These are phyloP conservation scores for Astrothelium subdiscretum DNA, from an alignment of 495 filamentous ascomycete genomes.

Conservation along the genomic window DNA sequence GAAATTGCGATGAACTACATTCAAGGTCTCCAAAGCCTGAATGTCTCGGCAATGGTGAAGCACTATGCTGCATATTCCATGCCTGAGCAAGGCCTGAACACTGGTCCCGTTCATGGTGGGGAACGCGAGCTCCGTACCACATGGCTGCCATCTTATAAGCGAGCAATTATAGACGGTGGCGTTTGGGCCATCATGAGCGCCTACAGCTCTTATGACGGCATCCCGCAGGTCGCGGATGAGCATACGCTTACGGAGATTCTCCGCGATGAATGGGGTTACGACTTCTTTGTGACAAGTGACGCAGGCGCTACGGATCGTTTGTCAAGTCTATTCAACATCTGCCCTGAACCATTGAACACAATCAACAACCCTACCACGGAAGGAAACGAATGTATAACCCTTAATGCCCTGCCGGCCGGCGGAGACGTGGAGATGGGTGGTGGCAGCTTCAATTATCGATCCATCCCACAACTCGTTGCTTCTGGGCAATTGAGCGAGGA, in stretches of 20 bases:
- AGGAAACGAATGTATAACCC: conserved; percentile 46
- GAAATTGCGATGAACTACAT: conserved; percentile 51
- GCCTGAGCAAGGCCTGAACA: conserved; percentile 60
- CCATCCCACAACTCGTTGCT: conserved; percentile 50
- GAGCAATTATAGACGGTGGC: conserved; percentile 55
- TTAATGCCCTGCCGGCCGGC: conserved; percentile 51
- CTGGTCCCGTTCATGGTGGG: conserved; percentile 56
- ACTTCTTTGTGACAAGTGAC: conserved; percentile 45
- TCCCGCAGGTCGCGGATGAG: conserved; percentile 49
- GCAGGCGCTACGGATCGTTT: conserved; percentile 57
- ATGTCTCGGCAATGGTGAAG: conserved; percentile 58
- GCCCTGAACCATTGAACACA: conserved; percentile 24
- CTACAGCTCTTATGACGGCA: conserved; percentile 58
- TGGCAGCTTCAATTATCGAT: conserved; percentile 56
- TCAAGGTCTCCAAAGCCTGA: conserved; percentile 48
- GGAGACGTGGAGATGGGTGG: conserved; percentile 57
- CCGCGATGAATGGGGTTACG: conserved; percentile 56
- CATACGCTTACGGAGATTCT: conserved; percentile 55
- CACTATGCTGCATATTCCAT: conserved; percentile 53
- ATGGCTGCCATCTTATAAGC: conserved; percentile 54
- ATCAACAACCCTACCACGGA: conserved; percentile 32
- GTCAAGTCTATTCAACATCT: conserved; percentile 52
- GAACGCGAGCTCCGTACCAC: conserved; percentile 56
- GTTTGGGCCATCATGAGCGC: conserved; percentile 57
- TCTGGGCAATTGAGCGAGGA: conserved; percentile 43